Conservation (phyloP, 176 grass and related monocot species). For the Cenchrus purpureus region DNA sequence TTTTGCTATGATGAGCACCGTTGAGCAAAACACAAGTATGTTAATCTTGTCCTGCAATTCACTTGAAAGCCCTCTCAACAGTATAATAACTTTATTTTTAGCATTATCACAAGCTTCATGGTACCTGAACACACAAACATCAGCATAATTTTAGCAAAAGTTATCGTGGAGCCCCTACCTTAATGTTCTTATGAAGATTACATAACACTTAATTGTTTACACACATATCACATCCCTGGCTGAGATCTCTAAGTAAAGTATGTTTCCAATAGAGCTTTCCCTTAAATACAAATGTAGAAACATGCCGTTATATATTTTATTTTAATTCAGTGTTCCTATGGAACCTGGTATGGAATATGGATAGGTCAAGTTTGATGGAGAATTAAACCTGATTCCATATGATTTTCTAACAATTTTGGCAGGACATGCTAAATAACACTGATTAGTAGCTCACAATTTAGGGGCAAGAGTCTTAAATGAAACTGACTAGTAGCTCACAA, state of each 20-base stretch:
- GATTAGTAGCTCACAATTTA: too few relatives aligned
- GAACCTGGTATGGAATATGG: not conserved
- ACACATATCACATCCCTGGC: too few relatives aligned
- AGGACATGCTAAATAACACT: not conserved
- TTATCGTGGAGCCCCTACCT: not conserved
- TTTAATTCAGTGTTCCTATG: not conserved
- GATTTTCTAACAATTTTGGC: not conserved
- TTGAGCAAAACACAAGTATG: constrained; percentile 88
- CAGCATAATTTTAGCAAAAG: constrained; percentile 15
- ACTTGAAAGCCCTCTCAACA: constrained; percentile 85
- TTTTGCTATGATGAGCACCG: constrained; percentile 78
- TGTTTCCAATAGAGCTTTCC: too few relatives aligned
- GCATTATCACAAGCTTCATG: constrained; percentile 89
- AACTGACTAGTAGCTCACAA: not conserved
- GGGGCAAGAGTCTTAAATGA: not conserved
- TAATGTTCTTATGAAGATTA: not conserved
- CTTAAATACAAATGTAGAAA: not conserved
- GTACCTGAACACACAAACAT: constrained; percentile 70
- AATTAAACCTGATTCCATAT: not conserved
- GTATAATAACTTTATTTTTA: constrained; percentile 72
- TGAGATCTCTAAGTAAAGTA: too few relatives aligned
- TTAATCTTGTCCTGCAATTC: constrained; percentile 90
- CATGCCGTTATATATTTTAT: not conserved
- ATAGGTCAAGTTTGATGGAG: not conserved
- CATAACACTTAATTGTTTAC: not conserved